Evolutionary conservation across 768 basidiomycete genomes (phyloP), one percentile per base, ranked within the genome.

Genomic region (Tubosaeta sp.): DNA sequence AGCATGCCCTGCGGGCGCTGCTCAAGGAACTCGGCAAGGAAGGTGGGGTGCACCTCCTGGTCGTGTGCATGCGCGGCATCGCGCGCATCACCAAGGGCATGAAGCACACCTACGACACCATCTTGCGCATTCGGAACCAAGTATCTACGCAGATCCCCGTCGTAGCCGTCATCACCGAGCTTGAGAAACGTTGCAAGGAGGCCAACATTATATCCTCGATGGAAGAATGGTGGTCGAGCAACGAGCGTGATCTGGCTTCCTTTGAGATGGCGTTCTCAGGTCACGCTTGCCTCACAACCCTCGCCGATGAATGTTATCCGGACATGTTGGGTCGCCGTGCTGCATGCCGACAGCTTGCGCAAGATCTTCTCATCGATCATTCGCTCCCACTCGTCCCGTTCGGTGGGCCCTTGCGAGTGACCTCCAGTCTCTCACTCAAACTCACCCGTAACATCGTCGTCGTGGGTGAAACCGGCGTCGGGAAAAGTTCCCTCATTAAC

Each of bases 381-480:
- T 46, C 63, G 5, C 64, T 65, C 34, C 53, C 63, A 4, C 44
- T 57, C 17, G 35, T 44, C n/a, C 31, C 50, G 1, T 44, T 43
- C 5, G 17, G 25, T 7, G 52, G 25, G 8, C 34, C 56, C 12
- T 34, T 32, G 29, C 47, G 47, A 27, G 26, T n/a, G 33, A 43
- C 41, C 6, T 60, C 61, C 10, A 63, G 35, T 31, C 37, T 51
- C 34, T 51, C 57, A 5, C 26, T 51, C 44, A 65, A 59, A n/a
- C 53, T 56, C 37, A 60, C 55, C 27, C 54, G 56, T 42, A 66
- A 72, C 46, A 52, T 76, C 44, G 59, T 77, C 43, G 44, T 76
- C 17, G 75, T 76, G 14, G 75, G 75, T 5, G 71, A 74, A 54
- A 68, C 68, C 0, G 76, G 62, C 19, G 58, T 50, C 6, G 62